A percentile compares a stretch with the other conserved stretches of the same genome.
Conservation (phyloP, 768 basidiomycete species). For the Phylloporus arenicola region DNA sequence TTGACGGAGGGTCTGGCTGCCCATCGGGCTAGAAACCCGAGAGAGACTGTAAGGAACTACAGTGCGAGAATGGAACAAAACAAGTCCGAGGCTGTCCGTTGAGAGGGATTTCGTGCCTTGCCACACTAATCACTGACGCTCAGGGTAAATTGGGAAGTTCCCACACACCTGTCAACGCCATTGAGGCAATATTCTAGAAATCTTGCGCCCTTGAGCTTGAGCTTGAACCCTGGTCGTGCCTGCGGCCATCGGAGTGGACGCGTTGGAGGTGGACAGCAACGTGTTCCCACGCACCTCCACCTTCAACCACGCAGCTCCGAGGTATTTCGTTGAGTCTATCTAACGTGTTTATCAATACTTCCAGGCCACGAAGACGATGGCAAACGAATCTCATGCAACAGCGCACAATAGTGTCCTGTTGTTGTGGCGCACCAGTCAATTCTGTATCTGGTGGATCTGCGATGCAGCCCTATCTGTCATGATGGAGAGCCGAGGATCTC, state of each 20-base stretch:
- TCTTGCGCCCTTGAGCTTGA: too few relatives aligned
- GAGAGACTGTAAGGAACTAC: not conserved
- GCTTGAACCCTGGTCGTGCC: not conserved
- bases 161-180: not conserved
- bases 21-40: not conserved
- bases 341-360: not conserved
- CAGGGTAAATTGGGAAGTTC: not conserved
- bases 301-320: too few relatives aligned
- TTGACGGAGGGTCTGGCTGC: not conserved
- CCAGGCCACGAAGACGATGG: not conserved
- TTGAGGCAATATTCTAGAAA: not conserved
- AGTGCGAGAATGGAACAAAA: not conserved
- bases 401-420: not conserved
- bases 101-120: not conserved
- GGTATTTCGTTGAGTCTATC: too few relatives aligned
- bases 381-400: not conserved
- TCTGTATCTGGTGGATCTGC: not conserved
- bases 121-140: not conserved
- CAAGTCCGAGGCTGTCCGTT: not conserved
- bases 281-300: not conserved
- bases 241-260: not conserved
- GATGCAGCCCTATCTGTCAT: conserved; percentile 14
- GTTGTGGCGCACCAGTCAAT: not conserved
- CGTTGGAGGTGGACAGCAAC: too few relatives aligned
- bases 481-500: conserved; percentile 7